Base-by-base conservation (phyloP, 116 monocot species). In the Phalaenopsis hybrid region DNA sequence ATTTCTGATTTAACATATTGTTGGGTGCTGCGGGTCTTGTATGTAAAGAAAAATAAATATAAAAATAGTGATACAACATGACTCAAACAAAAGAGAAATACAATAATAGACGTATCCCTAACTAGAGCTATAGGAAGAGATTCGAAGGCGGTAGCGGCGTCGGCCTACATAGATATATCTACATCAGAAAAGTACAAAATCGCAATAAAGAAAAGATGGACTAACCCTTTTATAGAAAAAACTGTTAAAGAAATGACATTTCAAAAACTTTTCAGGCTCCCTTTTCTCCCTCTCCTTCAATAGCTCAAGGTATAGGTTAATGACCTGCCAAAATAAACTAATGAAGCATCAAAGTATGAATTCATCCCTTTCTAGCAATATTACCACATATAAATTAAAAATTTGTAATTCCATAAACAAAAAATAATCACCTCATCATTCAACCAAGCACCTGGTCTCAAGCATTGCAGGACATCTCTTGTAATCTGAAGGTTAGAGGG, bases 211-310 rank as follows among this genome's bases (percentile, higher is more conserved):
- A 15, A 44, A 20, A 18, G 75, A 46, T 75, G 55, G 78, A 76
- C 55, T 28, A 82, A 88, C 88, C 88, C 82, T 88, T 63, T 88
- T 88, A 78, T 81, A 88, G 61, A 88, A 88, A 74, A 88, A 88
- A 57, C 85, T 85, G 76, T 83, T 88, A 48, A 85, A 88, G 82
- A 85, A 88, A 85, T 88, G 88, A 55, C 88, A 88, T 77, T 82
- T 88, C 75, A 85, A 80, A 75, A 88, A 88, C 74, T 44, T 88
- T 20, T 83, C 52, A 17, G 88, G 85, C 55, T 85, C 82, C 67
- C 88, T 85, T 85, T 41, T 81, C 78, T 88, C 88, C 34, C 88
- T 82, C 63, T 88, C 85, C 80, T 88, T 88, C 80, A 88, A 78
- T 74, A 88, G 52, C 81, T 85, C 88, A 83, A 88, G 83, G 74